Evolutionary conservation across 345 rosid genomes (phyloP).

Genomic region (Acer saccharum): DNA sequence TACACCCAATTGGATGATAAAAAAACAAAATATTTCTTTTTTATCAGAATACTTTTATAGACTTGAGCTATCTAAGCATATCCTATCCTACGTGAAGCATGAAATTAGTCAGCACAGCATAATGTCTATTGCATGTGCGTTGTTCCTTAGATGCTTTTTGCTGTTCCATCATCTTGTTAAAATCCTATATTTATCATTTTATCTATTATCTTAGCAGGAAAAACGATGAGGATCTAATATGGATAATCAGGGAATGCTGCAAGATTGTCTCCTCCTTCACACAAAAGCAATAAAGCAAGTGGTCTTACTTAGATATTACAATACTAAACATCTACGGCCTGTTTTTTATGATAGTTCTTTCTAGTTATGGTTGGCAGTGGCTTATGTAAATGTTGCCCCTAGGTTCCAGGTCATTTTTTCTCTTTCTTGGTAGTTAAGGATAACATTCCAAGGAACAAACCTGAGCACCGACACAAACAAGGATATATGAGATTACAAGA

Average conservation of each 20-base stretch:
- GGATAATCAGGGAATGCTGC: neutral
- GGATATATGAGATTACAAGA: neutral
- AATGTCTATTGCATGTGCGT: no score
- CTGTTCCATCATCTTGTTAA: no score
- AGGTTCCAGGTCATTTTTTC: neutral
- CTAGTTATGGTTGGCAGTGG: neutral
- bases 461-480: neutral
- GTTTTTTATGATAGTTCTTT: neutral
- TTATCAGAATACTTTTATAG: neutral
- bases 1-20: neutral
- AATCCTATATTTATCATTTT: no score
- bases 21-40: no score
- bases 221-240: no score
- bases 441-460: neutral
- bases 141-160: no score
- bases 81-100: neutral
- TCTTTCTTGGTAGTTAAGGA: no score
- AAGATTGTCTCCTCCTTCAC: neutral
- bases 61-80: neutral
- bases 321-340: neutral
- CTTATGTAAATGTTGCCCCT: neutral
- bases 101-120: neutral
- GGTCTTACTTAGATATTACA: no score
- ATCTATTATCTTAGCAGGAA: no score
- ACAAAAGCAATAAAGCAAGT: neutral